These are phyloP conservation scores for Triticum turgidum DNA, from an alignment of 176 grass and related monocot species.

Conservation along the genomic window DNA sequence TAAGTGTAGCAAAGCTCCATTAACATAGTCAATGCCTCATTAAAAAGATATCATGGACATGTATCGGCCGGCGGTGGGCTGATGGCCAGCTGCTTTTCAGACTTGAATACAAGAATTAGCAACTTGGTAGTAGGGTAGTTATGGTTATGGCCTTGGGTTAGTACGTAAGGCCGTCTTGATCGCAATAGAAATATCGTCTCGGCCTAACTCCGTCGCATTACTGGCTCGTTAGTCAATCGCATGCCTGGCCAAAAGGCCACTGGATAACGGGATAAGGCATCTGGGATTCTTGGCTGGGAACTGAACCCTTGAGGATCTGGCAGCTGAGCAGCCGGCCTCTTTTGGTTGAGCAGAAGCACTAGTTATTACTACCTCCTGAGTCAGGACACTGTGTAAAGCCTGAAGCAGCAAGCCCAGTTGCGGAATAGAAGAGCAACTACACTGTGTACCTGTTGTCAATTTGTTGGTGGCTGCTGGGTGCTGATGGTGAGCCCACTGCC, in stretches of 20 bases:
- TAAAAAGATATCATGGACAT: not conserved
- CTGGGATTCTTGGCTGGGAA: not conserved
- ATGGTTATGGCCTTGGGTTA: not conserved
- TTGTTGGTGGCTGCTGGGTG: slow-evolving; percentile 8
- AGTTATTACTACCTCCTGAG: not conserved
- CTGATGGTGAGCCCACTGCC: not conserved
- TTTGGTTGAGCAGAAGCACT: slow-evolving; percentile 32
- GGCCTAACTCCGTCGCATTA: slow-evolving; percentile 31
- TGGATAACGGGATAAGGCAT: slow-evolving; percentile 36
- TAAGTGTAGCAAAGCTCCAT: no score
- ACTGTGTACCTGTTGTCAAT: not conserved
- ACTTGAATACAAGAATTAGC: slow-evolving; percentile 4
- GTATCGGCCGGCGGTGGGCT: slow-evolving; percentile 25
- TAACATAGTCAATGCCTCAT: slow-evolving; percentile 11
- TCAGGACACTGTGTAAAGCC: slow-evolving; percentile 14
- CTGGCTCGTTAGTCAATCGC: slow-evolving; percentile 3
- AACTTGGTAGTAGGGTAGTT: slow-evolving; percentile 12
- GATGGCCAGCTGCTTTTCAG: slow-evolving; percentile 32
- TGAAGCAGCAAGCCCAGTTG: slow-evolving; percentile 8
- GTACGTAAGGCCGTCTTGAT: not conserved
- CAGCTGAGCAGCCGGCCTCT: slow-evolving; percentile 33
- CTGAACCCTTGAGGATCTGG: slow-evolving; percentile 21
- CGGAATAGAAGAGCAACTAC: not conserved
- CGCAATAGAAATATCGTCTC: slow-evolving; percentile 17
- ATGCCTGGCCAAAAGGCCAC: slow-evolving; percentile 12